Conservation (phyloP, 2,329 filamentous ascomycete species). For the Trichoderma atrobrunneum region DNA sequence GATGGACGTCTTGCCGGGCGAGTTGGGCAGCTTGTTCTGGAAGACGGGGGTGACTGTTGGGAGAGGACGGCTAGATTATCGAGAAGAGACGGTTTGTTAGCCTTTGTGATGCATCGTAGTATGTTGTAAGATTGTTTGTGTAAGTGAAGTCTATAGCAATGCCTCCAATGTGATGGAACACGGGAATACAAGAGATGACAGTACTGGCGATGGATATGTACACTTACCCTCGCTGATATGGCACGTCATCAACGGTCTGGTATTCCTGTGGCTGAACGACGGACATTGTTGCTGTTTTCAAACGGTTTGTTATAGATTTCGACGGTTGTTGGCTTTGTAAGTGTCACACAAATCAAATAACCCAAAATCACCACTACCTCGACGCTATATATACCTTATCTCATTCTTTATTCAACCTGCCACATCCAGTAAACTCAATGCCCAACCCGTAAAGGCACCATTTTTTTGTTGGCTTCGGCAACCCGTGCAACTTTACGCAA, state of each 20-base stretch:
- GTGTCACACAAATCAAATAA: not conserved
- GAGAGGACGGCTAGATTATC: not conserved
- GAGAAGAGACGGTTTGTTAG: not conserved
- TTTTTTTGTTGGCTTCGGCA: not conserved
- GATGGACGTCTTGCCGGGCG: conserved; percentile 24
- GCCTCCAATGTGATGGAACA: not conserved
- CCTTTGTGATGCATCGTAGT: too few species aligned
- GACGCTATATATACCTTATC: not conserved
- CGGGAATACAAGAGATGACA: not conserved
- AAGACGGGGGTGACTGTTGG: conserved; percentile 21
- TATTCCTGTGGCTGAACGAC: not conserved
- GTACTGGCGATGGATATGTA: not conserved
- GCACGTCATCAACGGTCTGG: conserved; percentile 2
- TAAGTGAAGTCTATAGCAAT: not conserved
- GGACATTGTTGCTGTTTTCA: not conserved
- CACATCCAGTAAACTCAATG: not conserved
- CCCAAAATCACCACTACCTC: not conserved
- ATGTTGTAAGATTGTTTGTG: not conserved
- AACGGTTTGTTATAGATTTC: not conserved
- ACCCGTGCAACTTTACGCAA: not conserved
- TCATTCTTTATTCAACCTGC: not conserved
- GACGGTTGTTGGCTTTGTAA: too few species aligned
- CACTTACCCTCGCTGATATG: conserved; percentile 6
- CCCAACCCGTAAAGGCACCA: not conserved
- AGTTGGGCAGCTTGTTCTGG: conserved; percentile 25